Conservation (phyloP, 371 early-diverging fungal genomes). For the Polyrhizophydium stewartii region DNA sequence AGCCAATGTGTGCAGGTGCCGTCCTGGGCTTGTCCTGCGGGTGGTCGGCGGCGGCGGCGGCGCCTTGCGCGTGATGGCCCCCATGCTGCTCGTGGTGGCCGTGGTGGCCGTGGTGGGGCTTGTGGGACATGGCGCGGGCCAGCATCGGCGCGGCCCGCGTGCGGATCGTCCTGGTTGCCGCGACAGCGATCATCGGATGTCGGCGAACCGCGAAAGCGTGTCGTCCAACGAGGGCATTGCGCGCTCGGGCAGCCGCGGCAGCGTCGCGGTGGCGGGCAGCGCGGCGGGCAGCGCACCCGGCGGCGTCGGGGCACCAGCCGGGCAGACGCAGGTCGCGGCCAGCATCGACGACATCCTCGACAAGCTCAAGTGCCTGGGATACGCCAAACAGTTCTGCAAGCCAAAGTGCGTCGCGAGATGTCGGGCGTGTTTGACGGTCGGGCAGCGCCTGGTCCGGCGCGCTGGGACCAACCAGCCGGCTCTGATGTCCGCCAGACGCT, state of each 20-base stretch:
- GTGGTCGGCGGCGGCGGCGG: no score
- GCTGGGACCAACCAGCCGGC: neutral
- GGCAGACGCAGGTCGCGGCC: neutral
- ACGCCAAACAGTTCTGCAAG: slow-evolving; percentile 35
- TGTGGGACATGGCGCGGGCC: no score
- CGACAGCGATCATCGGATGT: no score
- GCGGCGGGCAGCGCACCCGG: neutral
- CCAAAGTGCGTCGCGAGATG: slow-evolving; percentile 17
- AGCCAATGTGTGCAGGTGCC: slow-evolving; percentile 1
- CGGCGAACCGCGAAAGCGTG: no score
- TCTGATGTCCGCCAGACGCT: neutral
- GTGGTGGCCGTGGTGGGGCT: no score
- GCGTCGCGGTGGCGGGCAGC: neutral
- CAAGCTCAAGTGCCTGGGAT: slow-evolving; percentile 37
- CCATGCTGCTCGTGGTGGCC: no score
- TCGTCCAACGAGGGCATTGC: neutral
- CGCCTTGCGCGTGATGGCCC: no score
- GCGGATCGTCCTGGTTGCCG: no score
- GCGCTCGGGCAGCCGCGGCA: neutral
- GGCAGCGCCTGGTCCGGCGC: neutral
- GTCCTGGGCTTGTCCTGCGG: neutral
- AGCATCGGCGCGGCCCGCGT: no score
- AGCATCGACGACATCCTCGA: slow-evolving; percentile 43
- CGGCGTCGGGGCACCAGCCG: no score
- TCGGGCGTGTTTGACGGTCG: no score